Evolutionary conservation across 805 yeast species (phyloP).

Genomic region (Zygoascus flipseniorum): DNA sequence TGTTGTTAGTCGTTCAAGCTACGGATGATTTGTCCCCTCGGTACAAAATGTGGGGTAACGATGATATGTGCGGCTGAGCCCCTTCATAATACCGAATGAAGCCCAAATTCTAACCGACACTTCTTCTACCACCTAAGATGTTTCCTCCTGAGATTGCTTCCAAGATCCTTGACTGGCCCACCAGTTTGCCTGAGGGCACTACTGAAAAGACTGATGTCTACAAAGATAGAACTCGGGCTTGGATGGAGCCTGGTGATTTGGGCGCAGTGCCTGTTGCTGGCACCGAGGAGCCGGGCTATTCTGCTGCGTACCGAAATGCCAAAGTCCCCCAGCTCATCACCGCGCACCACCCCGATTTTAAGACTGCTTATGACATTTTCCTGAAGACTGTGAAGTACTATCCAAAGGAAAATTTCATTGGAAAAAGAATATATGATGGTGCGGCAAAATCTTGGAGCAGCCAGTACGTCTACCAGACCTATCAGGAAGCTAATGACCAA

Average conservation of each 20-base stretch:
- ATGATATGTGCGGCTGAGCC: neutral
- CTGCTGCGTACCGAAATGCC: slow-evolving; percentile 45
- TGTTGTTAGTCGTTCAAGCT: too few species aligned
- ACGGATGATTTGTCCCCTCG: neutral
- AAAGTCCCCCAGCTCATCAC: slow-evolving; percentile 24
- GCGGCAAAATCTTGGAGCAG: slow-evolving; percentile 32
- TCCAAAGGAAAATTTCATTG: slow-evolving; percentile 31
- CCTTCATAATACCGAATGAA: neutral
- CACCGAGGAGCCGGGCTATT: slow-evolving; percentile 36
- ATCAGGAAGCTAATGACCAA: slow-evolving; percentile 23
- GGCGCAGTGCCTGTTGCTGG: slow-evolving; percentile 33
- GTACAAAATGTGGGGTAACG: neutral
- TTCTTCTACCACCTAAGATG: neutral
- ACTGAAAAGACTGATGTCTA: neutral
- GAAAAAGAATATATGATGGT: slow-evolving; percentile 31
- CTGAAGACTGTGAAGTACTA: slow-evolving; percentile 21
- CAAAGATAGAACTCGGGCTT: neutral
- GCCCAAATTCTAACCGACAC: too few species aligned
- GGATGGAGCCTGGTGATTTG: neutral
- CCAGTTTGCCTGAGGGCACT: neutral
- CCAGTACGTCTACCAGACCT: slow-evolving; percentile 39
- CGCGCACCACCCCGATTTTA: slow-evolving; percentile 29
- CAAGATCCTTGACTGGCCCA: neutral
- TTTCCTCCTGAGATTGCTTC: neutral
- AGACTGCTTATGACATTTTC: slow-evolving; percentile 34